phyloP scores from a whole-genome alignment of 192 early-diverging fungal species.

The Podochytrium sp. region DNA sequence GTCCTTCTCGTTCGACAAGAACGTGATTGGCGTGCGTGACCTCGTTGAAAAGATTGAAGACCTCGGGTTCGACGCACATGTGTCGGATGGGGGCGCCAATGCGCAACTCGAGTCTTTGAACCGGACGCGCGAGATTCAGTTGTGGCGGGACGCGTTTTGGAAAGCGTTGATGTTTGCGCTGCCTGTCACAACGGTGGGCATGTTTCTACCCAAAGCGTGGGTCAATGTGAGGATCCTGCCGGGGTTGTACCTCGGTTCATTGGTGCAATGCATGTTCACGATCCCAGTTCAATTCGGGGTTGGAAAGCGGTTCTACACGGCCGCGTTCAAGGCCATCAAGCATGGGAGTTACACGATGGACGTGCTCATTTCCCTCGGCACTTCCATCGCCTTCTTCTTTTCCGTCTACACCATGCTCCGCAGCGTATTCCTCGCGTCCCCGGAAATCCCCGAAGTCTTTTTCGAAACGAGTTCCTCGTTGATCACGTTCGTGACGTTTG shows the following conservation, averaged over 20 bases:
- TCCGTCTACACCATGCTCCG: conserved; percentile 78
- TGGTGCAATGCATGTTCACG: conserved; percentile 74
- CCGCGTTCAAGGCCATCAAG: conserved; percentile 76
- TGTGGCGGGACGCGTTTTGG: conserved; percentile 75
- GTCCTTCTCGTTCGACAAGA: conserved; percentile 70
- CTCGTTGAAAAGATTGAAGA: conserved; percentile 82
- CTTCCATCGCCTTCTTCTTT: conserved; percentile 82
- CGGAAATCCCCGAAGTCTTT: conserved; percentile 77
- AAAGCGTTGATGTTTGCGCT: conserved; percentile 72
- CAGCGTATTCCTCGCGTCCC: conserved; percentile 33
- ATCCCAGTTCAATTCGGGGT: conserved; percentile 94
- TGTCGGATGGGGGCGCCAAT: conserved; percentile 66
- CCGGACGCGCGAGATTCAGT: conserved; percentile 81
- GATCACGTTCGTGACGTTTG: conserved; percentile 91
- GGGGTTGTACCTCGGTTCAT: conserved; percentile 69
- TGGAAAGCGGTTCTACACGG: conserved; percentile 76
- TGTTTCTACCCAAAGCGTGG: conserved; percentile 64
- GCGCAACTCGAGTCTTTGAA: conserved; percentile 87
- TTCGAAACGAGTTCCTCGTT: conserved; percentile 94
- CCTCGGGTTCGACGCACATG: conserved; percentile 78
- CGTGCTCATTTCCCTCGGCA: conserved; percentile 86
- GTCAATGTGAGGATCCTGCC: conserved; percentile 29
- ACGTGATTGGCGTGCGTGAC: conserved; percentile 69
- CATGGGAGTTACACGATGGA: conserved; percentile 96
- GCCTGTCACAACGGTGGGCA: conserved; percentile 80